A percentile compares a stretch with the other conserved stretches of the same genome.
These are phyloP conservation scores for Physcia stellaris DNA, from an alignment of 495 filamentous ascomycete species.

Conservation along the genomic window DNA sequence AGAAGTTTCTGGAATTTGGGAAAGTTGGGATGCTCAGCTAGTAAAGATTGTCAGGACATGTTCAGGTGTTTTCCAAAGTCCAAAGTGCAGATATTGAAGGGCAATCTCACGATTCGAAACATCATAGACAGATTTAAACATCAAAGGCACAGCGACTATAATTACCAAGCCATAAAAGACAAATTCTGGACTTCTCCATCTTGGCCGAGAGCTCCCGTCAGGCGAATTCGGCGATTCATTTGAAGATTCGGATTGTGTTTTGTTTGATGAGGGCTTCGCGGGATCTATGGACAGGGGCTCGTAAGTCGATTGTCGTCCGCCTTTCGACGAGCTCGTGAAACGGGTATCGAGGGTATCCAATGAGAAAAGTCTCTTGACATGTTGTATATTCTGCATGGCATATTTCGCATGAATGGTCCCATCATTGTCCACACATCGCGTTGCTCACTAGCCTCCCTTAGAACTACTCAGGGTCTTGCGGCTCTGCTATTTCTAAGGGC, in stretches of 20 bases:
- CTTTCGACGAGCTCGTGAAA: slow-evolving; percentile 58
- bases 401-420: too few relatives aligned
- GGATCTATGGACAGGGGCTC: too few relatives aligned
- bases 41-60: slow-evolving; percentile 7
- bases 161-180: slow-evolving; percentile 68
- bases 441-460: too few relatives aligned
- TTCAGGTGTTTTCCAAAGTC: not conserved
- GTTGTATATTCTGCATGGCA: slow-evolving; percentile 29
- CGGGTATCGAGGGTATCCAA: slow-evolving; percentile 90
- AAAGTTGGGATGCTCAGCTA: slow-evolving; percentile 76
- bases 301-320: too few relatives aligned
- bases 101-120: slow-evolving; percentile 66
- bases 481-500: too few relatives aligned
- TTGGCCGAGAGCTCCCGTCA: slow-evolving; percentile 30
- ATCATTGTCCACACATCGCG: too few relatives aligned
- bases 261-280: slow-evolving; percentile 19
- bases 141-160: slow-evolving; percentile 54
- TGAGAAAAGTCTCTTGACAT: slow-evolving; percentile 51
- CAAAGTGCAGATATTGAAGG: slow-evolving; percentile 8
- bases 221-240: not conserved
- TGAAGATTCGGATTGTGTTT: slow-evolving; percentile 8
- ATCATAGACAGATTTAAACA: slow-evolving; percentile 80
- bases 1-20: slow-evolving; percentile 55
- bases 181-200: slow-evolving; percentile 83
- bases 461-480: too few relatives aligned